A percentile compares a stretch with the other conserved stretches of the same genome.
phyloP scores from a whole-genome alignment of 2,329 filamentous ascomycete species.

The Gyromitra esculenta region DNA sequence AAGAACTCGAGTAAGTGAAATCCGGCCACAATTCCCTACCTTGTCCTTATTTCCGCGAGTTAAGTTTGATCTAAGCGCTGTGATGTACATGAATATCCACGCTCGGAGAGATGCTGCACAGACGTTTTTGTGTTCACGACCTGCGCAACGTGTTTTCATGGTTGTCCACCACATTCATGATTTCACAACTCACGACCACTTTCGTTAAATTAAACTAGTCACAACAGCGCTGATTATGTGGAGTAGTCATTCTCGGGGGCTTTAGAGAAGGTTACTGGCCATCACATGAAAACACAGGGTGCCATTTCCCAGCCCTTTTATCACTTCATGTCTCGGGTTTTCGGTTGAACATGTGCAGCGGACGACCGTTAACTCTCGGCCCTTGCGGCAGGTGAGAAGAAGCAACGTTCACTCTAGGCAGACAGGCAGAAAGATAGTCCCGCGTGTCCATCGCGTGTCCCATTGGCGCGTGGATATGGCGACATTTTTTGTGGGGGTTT shows the following conservation, averaged over 20 bases:
- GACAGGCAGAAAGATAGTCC: neutral
- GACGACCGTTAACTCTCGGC: conserved; percentile 4
- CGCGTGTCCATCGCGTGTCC: conserved; percentile 6
- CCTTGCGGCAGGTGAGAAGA: conserved; percentile 4
- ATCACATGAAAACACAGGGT: conserved; percentile 1
- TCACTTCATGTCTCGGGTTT: neutral
- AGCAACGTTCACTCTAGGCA: conserved; percentile 7
- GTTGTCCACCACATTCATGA: conserved; percentile 13
- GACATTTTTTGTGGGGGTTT: conserved; percentile 27
- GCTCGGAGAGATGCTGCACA: conserved; percentile 19
- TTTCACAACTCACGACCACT: conserved; percentile 2
- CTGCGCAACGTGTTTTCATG: conserved; percentile 28
- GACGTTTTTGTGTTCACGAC: conserved; percentile 25
- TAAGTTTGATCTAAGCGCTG: conserved; percentile 15
- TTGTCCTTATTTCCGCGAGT: conserved; percentile 12
- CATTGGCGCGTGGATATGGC: conserved; percentile 28
- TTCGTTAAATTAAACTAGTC: neutral
- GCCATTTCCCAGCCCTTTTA: neutral
- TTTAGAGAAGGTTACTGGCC: conserved; percentile 24
- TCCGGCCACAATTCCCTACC: neutral
- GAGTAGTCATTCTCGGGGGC: neutral
- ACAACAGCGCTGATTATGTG: conserved; percentile 6
- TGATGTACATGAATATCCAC: conserved; percentile 10
- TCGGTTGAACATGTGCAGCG: conserved; percentile 2
- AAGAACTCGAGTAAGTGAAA: conserved; percentile 20